These are phyloP conservation scores for Beauveria rudraprayagi DNA, from an alignment of 2,329 filamentous ascomycete genomes.

Conservation along the genomic window DNA sequence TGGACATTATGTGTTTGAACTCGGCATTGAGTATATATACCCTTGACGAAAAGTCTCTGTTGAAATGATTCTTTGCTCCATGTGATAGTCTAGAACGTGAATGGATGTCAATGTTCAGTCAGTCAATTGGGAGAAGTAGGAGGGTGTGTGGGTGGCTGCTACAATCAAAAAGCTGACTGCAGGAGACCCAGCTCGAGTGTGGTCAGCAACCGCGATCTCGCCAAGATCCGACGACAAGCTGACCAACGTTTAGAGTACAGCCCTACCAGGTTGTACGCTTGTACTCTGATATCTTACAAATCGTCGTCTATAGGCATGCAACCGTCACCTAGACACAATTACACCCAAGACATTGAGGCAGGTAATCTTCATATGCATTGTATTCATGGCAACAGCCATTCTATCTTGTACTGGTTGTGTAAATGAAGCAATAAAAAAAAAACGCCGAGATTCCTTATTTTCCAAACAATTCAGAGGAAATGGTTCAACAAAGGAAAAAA, in stretches of 20 bases:
- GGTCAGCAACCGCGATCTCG: not conserved
- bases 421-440: conserved; percentile 4
- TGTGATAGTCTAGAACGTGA: too few species aligned
- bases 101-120: too few species aligned
- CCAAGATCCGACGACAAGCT: not conserved
- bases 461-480: conserved; percentile 1
- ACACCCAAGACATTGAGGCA: not conserved
- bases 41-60: not conserved
- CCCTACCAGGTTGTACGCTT: too few species aligned
- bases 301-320: too few species aligned
- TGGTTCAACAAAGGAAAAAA: conserved; percentile 4
- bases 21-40: not conserved
- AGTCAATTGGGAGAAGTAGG: not conserved
- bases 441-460: conserved; percentile 6
- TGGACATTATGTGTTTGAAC: too few species aligned
- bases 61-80: not conserved
- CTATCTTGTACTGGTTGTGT: conserved; percentile 9
- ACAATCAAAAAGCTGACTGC: not conserved
- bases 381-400: conserved; percentile 10
- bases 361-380: not conserved
- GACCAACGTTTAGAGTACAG: too few species aligned
- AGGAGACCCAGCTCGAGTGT: not conserved
- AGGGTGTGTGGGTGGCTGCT: not conserved
- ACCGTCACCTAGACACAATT: too few species aligned
- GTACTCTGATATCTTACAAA: too few species aligned